A percentile compares a stretch with the other conserved stretches of the same genome.
Evolutionary conservation across 1,284 basidiomycete genomes (phyloP).

Genomic region (Leccinum fallax): DNA sequence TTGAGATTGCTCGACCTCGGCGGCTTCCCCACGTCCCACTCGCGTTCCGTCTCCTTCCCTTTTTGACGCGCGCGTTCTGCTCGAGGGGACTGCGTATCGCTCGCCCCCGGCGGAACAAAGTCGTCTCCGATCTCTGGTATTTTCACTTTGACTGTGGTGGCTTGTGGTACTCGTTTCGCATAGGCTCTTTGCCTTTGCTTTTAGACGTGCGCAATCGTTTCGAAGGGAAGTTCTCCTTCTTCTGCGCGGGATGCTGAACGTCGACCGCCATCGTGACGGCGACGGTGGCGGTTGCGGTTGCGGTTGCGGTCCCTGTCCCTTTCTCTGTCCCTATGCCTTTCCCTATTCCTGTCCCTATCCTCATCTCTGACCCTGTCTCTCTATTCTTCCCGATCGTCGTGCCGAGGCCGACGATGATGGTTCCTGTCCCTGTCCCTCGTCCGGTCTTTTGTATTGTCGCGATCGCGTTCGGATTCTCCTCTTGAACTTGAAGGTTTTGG

Average conservation of each 20-base stretch:
- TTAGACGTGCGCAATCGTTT: conserved; percentile 28
- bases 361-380: neutral
- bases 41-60: conserved; percentile 38
- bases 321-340: conserved; percentile 4
- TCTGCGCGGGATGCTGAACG: conserved; percentile 20
- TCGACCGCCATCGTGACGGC: neutral
- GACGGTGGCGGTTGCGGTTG: neutral
- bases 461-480: conserved; percentile 13
- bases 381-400: conserved; percentile 4
- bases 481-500: conserved; percentile 21
- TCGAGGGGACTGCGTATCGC: conserved; percentile 34
- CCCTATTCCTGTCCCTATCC: too few species aligned
- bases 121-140: conserved; percentile 26
- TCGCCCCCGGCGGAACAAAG: conserved; percentile 41
- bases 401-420: conserved; percentile 11
- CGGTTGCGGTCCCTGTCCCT: neutral
- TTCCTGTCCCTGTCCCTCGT: conserved; percentile 8
- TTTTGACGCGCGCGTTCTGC: conserved; percentile 29
- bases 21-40: conserved; percentile 46
- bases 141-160: conserved; percentile 11
- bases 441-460: conserved; percentile 13
- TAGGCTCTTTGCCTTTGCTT: conserved; percentile 19
- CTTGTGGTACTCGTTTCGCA: conserved; percentile 7
- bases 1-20: conserved; percentile 22
- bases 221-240: neutral